phyloP scores from a whole-genome alignment of 2,329 filamentous ascomycete species.

The Dactylellina haptotyla region DNA sequence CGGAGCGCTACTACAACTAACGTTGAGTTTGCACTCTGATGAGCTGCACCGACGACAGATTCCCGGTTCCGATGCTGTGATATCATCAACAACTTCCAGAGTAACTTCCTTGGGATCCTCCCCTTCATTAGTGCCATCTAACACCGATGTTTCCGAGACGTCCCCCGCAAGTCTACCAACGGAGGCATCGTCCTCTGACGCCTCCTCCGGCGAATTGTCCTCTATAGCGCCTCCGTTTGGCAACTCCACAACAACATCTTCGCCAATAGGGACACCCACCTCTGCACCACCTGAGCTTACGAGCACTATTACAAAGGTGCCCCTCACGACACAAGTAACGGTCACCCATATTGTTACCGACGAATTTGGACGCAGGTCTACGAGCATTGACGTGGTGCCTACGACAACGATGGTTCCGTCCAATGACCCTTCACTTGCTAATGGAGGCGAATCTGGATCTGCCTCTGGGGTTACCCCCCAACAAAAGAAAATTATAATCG shows the following conservation, averaged over 20 bases:
- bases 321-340: constrained; percentile 43
- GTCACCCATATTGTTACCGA: constrained; percentile 47
- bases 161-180: not conserved
- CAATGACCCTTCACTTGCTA: constrained; percentile 44
- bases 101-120: not conserved
- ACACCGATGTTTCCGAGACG: not conserved
- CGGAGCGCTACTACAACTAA: constrained; percentile 6
- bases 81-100: not conserved
- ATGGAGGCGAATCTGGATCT: constrained; percentile 36
- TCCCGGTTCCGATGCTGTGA: constrained; percentile 1
- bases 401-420: constrained; percentile 48
- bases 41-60: constrained; percentile 30
- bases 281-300: constrained; percentile 19
- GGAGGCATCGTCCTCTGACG: not conserved
- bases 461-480: constrained; percentile 44
- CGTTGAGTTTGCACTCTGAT: constrained; percentile 12
- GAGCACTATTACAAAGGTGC: constrained; percentile 40
- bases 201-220: not conserved
- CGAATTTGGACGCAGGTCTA: constrained; percentile 38
- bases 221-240: constrained; percentile 35
- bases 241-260: constrained; percentile 38
- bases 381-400: constrained; percentile 34
- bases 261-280: constrained; percentile 6
- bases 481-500: constrained; percentile 52
- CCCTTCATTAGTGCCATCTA: not conserved